These are phyloP conservation scores for Podospora fimiseda DNA, from an alignment of 495 filamentous ascomycete species.

Conservation along the genomic window DNA sequence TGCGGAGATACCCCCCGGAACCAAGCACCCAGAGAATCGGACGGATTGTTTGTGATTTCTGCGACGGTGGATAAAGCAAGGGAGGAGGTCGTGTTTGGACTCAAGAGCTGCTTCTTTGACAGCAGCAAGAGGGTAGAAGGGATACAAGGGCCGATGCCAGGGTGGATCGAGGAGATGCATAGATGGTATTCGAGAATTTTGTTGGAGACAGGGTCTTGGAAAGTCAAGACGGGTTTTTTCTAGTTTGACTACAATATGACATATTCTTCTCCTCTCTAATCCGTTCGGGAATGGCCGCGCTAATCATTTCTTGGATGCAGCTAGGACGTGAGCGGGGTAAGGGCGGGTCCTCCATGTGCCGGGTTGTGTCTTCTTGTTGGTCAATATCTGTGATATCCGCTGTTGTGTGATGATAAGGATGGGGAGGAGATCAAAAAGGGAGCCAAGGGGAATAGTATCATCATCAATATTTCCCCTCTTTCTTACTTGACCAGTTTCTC, in stretches of 20 bases:
- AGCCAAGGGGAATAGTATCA: too few species aligned
- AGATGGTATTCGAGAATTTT: constrained; percentile 57
- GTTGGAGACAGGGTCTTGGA: constrained; percentile 50
- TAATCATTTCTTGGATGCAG: not conserved
- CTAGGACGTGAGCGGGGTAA: too few species aligned
- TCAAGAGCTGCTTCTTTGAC: constrained; percentile 61
- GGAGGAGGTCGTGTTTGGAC: constrained; percentile 54
- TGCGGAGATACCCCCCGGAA: constrained; percentile 62
- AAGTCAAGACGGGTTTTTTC: constrained; percentile 8
- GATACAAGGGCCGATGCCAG: constrained; percentile 50
- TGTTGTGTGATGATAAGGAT: too few species aligned
- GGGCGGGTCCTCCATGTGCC: too few species aligned
- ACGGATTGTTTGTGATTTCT: constrained; percentile 65
- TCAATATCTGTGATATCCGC: too few species aligned
- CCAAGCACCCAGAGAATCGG: constrained; percentile 49
- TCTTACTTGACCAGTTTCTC: too few species aligned
- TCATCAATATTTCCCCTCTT: too few species aligned
- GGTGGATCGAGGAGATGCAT: constrained; percentile 52
- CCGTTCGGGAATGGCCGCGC: not conserved
- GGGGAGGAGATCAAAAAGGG: too few species aligned
- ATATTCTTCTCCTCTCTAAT: not conserved
- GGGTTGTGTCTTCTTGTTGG: too few species aligned
- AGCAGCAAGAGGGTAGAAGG: constrained; percentile 30
- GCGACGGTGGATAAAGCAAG: constrained; percentile 54
- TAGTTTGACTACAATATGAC: not conserved